Base-by-base conservation (phyloP, 2,329 filamentous ascomycete species). In the Pseudogymnoascus verrucosus region DNA sequence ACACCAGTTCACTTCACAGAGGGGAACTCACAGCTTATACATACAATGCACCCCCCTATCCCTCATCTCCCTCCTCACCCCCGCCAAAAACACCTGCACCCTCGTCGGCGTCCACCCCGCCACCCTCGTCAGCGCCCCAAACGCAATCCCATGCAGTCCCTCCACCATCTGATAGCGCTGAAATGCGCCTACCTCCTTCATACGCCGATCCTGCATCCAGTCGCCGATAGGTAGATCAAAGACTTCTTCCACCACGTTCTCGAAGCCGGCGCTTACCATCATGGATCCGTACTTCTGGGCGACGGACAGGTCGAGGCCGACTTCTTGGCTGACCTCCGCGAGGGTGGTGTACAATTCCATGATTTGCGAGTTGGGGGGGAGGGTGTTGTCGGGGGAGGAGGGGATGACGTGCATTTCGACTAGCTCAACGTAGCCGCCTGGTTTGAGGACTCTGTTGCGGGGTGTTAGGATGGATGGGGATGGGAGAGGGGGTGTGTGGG, bases 221-320 rank as follows among this genome's bases (percentile, higher is more conserved):
- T 74, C 69, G 64, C 78, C 80, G 23, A 77, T 75, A 0, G 82
- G 81, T 70, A 80, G 77, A 69, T 79, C 79, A 68, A 75, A 79
- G 4, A 79, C 69, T 1, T 76, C 71, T 69, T 82, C 78, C 0
- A 72, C 72, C 0, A 85, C 77, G 57, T 84, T 77, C 44, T 76
- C 72, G 65, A 84, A 84, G 1, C 83, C 83, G 0, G 79, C 80
- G n/a, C 78, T 77, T 2, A 73, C 71, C 66, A 84, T 74, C 60
- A 78, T 74, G 6, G 34, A 39, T 2, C 42, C 42, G 57, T 47
- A 64, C 11, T 61, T 64, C 12, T 39, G 57, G 0, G 63, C 63
- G 14, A 64, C 40, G 26, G 57, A 16, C 28, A 64, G 57, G 16
- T 64, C 39, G 39, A 64, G 40, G 3, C 63, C 63, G 19, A 64